phyloP scores from a whole-genome alignment of 306 rosid species.

The Calophaca sinica region DNA sequence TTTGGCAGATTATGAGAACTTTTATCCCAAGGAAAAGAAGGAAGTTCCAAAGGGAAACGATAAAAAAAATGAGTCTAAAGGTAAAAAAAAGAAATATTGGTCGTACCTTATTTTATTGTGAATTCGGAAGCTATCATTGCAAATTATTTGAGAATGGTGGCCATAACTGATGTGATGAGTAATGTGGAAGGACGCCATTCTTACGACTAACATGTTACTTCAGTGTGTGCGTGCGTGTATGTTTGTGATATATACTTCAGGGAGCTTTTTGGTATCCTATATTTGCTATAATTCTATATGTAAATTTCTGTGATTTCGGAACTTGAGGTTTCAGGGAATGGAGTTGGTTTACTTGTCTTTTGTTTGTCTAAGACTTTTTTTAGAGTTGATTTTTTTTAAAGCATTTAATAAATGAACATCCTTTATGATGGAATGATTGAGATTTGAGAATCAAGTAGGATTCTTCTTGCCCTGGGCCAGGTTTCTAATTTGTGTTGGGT shows the following conservation, averaged over 20 bases:
- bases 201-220: not conserved
- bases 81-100: slow-evolving; percentile 47
- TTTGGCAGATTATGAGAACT: slow-evolving; percentile 85
- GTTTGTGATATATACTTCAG: not conserved
- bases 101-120: not conserved
- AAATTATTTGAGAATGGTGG: slow-evolving; percentile 41
- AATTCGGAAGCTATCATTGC: slow-evolving; percentile 2
- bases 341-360: slow-evolving; percentile 24
- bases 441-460: slow-evolving; percentile 18
- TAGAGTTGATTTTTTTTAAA: not conserved
- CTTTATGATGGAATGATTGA: slow-evolving; percentile 4
- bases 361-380: not conserved
- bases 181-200: not conserved
- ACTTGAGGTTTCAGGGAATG: slow-evolving; percentile 21
- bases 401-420: not conserved
- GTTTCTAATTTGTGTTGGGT: slow-evolving; percentile 29
- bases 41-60: slow-evolving; percentile 77
- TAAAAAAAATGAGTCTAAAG: slow-evolving; percentile 82
- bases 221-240: not conserved
- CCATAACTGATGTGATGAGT: slow-evolving; percentile 12
- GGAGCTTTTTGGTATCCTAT: not conserved
- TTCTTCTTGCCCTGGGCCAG: slow-evolving; percentile 16
- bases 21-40: slow-evolving; percentile 87
- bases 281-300: slow-evolving; percentile 25
- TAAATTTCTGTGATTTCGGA: not conserved